Conservation (phyloP, 2,329 filamentous ascomycete species). For the Hortaea sp. region DNA sequence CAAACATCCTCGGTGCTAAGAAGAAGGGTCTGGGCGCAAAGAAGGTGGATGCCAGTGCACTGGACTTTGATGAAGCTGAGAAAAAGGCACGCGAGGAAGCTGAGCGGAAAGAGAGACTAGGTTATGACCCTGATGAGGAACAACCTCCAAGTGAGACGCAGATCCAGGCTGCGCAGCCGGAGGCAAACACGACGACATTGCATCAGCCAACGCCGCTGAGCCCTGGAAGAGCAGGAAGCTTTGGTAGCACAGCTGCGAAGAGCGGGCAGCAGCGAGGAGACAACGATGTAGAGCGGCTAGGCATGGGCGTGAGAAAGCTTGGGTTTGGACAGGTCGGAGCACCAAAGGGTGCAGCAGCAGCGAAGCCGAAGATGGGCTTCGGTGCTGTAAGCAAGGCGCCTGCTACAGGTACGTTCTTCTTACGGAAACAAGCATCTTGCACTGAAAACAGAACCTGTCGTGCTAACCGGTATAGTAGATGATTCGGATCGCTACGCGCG, state of each 20-base stretch:
- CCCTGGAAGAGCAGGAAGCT: constrained; percentile 48
- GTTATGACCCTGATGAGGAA: constrained; percentile 89
- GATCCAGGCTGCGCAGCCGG: constrained; percentile 36
- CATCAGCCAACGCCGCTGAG: constrained; percentile 68
- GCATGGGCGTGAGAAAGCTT: constrained; percentile 76
- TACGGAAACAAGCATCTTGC: not conserved
- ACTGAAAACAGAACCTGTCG: constrained; percentile 12
- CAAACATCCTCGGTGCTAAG: constrained; percentile 59
- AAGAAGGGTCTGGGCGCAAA: constrained; percentile 47
- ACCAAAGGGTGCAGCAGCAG: constrained; percentile 41
- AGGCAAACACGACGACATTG: constrained; percentile 46
- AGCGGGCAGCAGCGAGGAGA: constrained; percentile 36
- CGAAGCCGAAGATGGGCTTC: constrained; percentile 68
- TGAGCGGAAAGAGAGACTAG: constrained; percentile 87
- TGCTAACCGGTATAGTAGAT: constrained; percentile 28
- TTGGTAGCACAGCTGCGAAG: constrained; percentile 45
- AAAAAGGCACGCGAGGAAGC: constrained; percentile 96
- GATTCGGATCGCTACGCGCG: constrained; percentile 78
- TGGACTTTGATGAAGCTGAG: constrained; percentile 96
- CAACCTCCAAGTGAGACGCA: constrained; percentile 38
- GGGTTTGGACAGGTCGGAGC: constrained; percentile 76
- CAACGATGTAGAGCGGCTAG: constrained; percentile 76
- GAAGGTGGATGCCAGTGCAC: constrained; percentile 64
- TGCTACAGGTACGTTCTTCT: constrained; percentile 46
- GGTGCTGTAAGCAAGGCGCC: constrained; percentile 55